A percentile compares a stretch with the other conserved stretches of the same genome.
Conservation (phyloP, 2,329 filamentous ascomycete species). For the Fusarium ambrosium region DNA sequence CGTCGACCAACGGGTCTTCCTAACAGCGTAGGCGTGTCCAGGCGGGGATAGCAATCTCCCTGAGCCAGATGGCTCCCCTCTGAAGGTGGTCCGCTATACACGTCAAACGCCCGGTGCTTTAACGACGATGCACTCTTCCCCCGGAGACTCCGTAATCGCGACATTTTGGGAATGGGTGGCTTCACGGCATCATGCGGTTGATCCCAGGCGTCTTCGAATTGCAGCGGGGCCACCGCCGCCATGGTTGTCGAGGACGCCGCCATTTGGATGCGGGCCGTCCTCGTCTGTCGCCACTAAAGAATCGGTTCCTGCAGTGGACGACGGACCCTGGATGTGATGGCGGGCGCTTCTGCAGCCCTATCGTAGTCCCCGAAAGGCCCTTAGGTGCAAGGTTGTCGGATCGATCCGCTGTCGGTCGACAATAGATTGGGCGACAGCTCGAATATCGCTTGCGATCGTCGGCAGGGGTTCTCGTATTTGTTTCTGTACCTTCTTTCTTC, state of each 20-base stretch:
- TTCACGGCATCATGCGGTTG: conserved; percentile 24
- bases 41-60: conserved; percentile 43
- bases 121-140: conserved; percentile 53
- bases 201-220: conserved; percentile 32
- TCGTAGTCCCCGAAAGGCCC: conserved; percentile 27
- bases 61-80: conserved; percentile 30
- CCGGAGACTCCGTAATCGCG: conserved; percentile 51
- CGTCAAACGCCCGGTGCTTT: conserved; percentile 46
- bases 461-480: conserved; percentile 34
- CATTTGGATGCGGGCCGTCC: conserved; percentile 20
- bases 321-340: conserved; percentile 24
- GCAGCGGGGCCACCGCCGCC: conserved; percentile 20
- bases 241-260: conserved; percentile 25
- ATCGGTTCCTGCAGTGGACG: conserved; percentile 38
- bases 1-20: conserved; percentile 16
- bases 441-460: conserved; percentile 30
- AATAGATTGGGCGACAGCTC: conserved; percentile 24
- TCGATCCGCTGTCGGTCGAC: conserved; percentile 29
- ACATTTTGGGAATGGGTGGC: conserved; percentile 42
- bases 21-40: conserved; percentile 38
- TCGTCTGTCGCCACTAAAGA: conserved; percentile 23
- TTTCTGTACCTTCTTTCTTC: neutral
- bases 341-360: conserved; percentile 40
- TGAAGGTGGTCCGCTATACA: conserved; percentile 36
- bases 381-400: conserved; percentile 29